Evolutionary conservation across 2,329 filamentous ascomycete genomes (phyloP).

Genomic region (Xylariaceae sp.): DNA sequence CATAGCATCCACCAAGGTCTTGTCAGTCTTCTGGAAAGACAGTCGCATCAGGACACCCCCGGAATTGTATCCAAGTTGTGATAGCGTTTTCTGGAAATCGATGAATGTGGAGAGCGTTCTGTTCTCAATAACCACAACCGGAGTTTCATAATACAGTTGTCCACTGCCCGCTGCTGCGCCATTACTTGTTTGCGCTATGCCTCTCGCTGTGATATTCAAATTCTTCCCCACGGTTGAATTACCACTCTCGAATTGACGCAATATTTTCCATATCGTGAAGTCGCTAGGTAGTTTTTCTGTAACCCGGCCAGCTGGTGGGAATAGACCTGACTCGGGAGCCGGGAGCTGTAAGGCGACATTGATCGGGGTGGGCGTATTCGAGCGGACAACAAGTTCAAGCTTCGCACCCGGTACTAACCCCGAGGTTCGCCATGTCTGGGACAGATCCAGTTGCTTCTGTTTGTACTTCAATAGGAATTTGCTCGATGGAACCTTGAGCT

Average conservation of each 20-base stretch:
- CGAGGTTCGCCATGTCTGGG: slow-evolving; percentile 79
- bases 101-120: slow-evolving; percentile 75
- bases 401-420: slow-evolving; percentile 85
- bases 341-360: slow-evolving; percentile 88
- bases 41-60: slow-evolving; percentile 80
- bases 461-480: slow-evolving; percentile 86
- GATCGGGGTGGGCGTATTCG: slow-evolving; percentile 81
- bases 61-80: slow-evolving; percentile 82
- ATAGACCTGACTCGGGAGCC: slow-evolving; percentile 65
- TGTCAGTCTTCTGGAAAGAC: slow-evolving; percentile 73
- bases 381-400: slow-evolving; percentile 86
- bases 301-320: slow-evolving; percentile 66
- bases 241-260: slow-evolving; percentile 87
- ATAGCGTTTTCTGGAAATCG: slow-evolving; percentile 87
- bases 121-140: slow-evolving; percentile 81
- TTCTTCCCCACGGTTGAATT: slow-evolving; percentile 61
- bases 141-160: slow-evolving; percentile 84
- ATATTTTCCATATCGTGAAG: slow-evolving; percentile 83
- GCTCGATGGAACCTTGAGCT: slow-evolving; percentile 72
- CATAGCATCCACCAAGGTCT: slow-evolving; percentile 85
- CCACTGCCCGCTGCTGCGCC: slow-evolving; percentile 64
- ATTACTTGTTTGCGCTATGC: slow-evolving; percentile 64
- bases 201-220: slow-evolving; percentile 83
- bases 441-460: slow-evolving; percentile 84
- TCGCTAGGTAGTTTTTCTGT: slow-evolving; percentile 87